Percentiles rank a stretch among this genome's conserved stretches.
Conservation (phyloP, 805 yeast species). For the Candida ponderosae region DNA sequence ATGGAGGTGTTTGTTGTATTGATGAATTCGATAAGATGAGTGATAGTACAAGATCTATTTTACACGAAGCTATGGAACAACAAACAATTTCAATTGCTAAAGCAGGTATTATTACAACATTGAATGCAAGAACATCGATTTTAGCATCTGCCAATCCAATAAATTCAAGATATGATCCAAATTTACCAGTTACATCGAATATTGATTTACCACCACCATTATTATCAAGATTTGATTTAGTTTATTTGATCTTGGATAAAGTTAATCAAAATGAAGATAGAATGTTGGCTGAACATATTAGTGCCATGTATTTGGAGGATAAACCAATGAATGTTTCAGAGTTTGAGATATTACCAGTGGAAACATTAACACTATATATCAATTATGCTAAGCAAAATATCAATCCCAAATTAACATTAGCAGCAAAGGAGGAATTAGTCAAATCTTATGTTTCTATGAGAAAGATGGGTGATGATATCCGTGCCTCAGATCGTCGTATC, state of each 20-base stretch:
- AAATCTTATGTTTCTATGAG: constrained; percentile 89
- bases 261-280: constrained; percentile 84
- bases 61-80: constrained; percentile 99
- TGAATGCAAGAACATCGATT: constrained; percentile 93
- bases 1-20: constrained; percentile 98
- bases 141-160: constrained; percentile 97
- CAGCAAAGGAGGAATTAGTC: constrained; percentile 80
- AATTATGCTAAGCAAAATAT: constrained; percentile 87
- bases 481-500: constrained; percentile 80
- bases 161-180: constrained; percentile 92
- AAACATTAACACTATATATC: constrained; percentile 79
- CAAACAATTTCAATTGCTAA: constrained; percentile 97
- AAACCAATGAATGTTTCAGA: constrained; percentile 62
- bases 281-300: constrained; percentile 81
- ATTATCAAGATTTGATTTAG: constrained; percentile 90
- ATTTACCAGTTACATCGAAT: constrained; percentile 87
- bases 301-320: constrained; percentile 88
- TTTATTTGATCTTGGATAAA: constrained; percentile 84
- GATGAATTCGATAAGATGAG: constrained; percentile 98
- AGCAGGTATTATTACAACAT: constrained; percentile 95
- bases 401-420: constrained; percentile 73
- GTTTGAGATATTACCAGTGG: constrained; percentile 73
- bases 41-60: constrained; percentile 86
- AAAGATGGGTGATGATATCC: constrained; percentile 83
- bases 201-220: constrained; percentile 96